Evolutionary conservation across 345 rosid species (phyloP), one percentile per base, ranked within the genome.

Genomic region (Physaria fendleri): DNA sequence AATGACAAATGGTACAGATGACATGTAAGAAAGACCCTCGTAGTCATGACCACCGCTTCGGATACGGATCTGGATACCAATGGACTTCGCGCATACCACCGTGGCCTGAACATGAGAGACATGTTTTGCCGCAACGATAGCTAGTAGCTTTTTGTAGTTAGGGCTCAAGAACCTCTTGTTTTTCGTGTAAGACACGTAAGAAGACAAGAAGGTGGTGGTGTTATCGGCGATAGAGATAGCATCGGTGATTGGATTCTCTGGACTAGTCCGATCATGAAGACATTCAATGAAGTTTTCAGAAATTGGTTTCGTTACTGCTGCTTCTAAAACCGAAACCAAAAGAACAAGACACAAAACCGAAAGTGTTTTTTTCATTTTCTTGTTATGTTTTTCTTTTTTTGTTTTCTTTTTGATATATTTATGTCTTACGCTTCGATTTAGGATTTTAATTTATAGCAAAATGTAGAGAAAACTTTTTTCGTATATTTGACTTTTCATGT

Each of bases 21-120:
- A 75, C 16, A 62, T 38, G 49, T 80, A 80, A 13, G 85, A 80
- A 10, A 73, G 3, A 20, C 80, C 82, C 5, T 80, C 79, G 30
- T 50, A 75, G 35, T 80, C 81, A 18, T 80, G 81, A 24, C 84
- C 81, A 3, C 85, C 85, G 5, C 81, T 77, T 1, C 85, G 74
- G 25, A 69, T 72, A 43, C 69, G 76, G 18, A 80, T 75, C 0
- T 56, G 80, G 33, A 51, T 73, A 2, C 82, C 82, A 1, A 58
- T 20, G 20, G 50, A 54, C 8, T 73, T 57, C 18, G 85, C 22
- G 58, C 82, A 80, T 24, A 75, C 16, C 1, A 80, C 80, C 2
- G 80, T 54, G 5, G 80, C 72, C 3, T 74, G 77, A 21, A 77
- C 80, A 35, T 77, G 80, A 42, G 61, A 52, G 14, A 27, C 43